Evolutionary conservation across 352 stramenopile genomes (phyloP).

Genomic region (Phytophthora parvispora): DNA sequence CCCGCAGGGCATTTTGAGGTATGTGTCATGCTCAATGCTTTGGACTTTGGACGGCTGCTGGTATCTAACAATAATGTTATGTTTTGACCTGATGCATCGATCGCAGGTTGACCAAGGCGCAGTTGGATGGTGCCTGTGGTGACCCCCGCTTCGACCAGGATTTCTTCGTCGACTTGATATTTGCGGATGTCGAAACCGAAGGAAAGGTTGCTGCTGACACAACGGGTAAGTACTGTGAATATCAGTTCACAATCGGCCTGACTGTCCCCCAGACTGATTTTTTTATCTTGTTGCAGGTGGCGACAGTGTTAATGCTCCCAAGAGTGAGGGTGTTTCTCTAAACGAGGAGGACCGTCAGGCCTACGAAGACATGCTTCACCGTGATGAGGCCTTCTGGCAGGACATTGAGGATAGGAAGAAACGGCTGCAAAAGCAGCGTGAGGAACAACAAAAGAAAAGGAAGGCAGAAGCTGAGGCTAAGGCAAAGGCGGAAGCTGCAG

Average conservation of each 20-base stretch:
- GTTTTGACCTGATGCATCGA: neutral
- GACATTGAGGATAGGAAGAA: conserved; percentile 88
- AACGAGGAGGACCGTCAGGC: conserved; percentile 86
- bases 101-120: conserved; percentile 94
- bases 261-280: neutral
- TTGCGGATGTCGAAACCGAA: conserved; percentile 94
- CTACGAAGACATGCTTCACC: conserved; percentile 91
- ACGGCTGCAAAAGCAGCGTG: conserved; percentile 73
- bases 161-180: conserved; percentile 98
- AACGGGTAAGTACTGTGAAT: conserved; percentile 22
- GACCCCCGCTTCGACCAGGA: conserved; percentile 96
- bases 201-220: conserved; percentile 33
- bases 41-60: neutral
- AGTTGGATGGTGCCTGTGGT: conserved; percentile 96
- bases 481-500: conserved; percentile 46
- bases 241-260: neutral
- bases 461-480: conserved; percentile 62
- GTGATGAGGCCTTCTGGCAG: conserved; percentile 88
- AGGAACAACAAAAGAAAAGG: conserved; percentile 79
- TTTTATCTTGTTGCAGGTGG: conserved; percentile 10
- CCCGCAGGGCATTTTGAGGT: conserved; percentile 95
- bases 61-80: neutral
- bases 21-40: conserved; percentile 9
- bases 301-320: conserved; percentile 32
- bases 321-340: conserved; percentile 78